These are phyloP conservation scores for Comarum palustre DNA, from an alignment of 306 rosid species.

Conservation along the genomic window DNA sequence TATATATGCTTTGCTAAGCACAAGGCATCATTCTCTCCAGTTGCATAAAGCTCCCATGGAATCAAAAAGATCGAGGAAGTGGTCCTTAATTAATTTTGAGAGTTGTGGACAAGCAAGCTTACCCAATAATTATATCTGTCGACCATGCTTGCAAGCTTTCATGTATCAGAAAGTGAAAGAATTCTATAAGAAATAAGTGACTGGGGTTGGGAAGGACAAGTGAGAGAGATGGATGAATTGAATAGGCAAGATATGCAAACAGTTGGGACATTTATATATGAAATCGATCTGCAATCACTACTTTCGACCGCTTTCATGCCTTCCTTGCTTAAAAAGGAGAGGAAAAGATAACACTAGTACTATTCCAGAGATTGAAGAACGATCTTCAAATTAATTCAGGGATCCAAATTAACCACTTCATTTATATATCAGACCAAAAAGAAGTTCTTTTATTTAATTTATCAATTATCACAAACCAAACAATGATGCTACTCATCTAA, in stretches of 20 bases:
- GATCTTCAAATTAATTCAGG: conserved; percentile 3
- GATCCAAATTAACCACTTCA: not conserved
- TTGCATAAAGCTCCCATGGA: conserved; percentile 8
- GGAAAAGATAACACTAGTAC: not conserved
- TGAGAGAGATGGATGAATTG: not conserved
- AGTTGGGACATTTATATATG: conserved; percentile 22
- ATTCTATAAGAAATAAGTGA: not conserved
- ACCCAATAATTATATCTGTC: no score
- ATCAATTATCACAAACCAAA: not conserved
- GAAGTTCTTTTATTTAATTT: not conserved
- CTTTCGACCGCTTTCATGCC: conserved; percentile 17
- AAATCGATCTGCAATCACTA: conserved; percentile 4
- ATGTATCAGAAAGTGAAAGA: not conserved
- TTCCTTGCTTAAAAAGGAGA: not conserved
- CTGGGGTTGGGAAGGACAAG: not conserved
- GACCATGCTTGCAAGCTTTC: no score
- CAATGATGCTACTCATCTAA: conserved; percentile 21
- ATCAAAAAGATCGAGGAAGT: conserved; percentile 13
- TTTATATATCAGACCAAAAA: conserved; percentile 7
- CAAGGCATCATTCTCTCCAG: conserved; percentile 1
- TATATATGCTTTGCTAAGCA: conserved; percentile 15
- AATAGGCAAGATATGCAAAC: not conserved
- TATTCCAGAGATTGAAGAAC: not conserved
- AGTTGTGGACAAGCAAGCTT: not conserved
- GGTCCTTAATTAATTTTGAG: conserved; percentile 34